Base-by-base conservation (phyloP, 768 basidiomycete species). In the Suillus occidentalis region DNA sequence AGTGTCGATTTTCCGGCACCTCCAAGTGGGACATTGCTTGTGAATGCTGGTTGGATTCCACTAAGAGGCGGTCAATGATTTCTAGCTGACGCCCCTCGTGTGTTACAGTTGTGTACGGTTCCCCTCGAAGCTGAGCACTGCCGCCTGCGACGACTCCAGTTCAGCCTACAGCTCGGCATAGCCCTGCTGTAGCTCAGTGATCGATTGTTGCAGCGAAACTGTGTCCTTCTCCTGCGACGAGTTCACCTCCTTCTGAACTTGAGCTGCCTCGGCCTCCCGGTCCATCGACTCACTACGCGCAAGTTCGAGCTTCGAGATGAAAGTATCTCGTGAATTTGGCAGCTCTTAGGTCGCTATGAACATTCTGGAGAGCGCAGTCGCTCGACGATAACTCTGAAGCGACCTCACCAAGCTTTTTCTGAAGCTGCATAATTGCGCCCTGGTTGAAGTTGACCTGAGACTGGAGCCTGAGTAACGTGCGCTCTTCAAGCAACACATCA, bases 301-400 rank as follows among this genome's bases (percentile, higher is more conserved):
- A 20, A 79, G 74, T 71, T 91, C 90, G 18, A 94, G 82, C 67
- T 87, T 82, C 8, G 82, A 80, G 62, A 90, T 90, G 52, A 80
- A 77, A 6, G 76, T 71, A 67, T 92, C 89, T 22, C 86, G 83
- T 66, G 80, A n/a, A 47, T 80, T 78, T 82, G 7, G 91, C 85
- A 65, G 76, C 77, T 58, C 85, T 87, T 40, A 92, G 80, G 67
- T 94, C 91, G n/a, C 77, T 82, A 66, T 92, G 90, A 10, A 80
- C 73, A 25, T 79, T 82, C 68, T 89, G 87, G 10, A 90, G 75
- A 60, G 87, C 84, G 4, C 31, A 84, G 28, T 83, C 79, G 65
- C 82, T 81, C 2, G 81, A 75, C 2, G 83, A 78, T 18, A 90
- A 76, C 63, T 89, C 85, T 9, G 85, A 76, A 4, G 83, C 80